Percentiles rank a stretch among this genome's conserved stretches.
Conservation (phyloP, 2,329 filamentous ascomycete genomes). For the Xylaria sp. region DNA sequence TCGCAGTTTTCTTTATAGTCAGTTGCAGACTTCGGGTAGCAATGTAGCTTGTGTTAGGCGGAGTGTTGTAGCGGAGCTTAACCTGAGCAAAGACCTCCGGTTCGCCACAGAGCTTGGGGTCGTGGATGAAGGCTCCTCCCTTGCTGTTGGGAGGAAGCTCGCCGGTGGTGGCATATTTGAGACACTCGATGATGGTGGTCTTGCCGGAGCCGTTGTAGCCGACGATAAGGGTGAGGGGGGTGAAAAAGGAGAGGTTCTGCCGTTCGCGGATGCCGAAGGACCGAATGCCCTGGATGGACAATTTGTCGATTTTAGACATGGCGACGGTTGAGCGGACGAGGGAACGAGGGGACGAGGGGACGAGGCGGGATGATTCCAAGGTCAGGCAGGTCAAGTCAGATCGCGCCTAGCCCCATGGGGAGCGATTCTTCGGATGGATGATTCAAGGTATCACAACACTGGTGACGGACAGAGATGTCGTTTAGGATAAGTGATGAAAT, state of each 20-base stretch:
- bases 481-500: neutral
- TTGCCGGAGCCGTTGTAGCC: constrained; percentile 98
- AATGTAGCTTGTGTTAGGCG: constrained; percentile 81
- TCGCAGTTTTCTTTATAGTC: constrained; percentile 81
- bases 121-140: constrained; percentile 93
- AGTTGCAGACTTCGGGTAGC: constrained; percentile 86
- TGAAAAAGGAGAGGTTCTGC: constrained; percentile 87
- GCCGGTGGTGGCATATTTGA: constrained; percentile 97
- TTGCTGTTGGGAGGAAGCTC: constrained; percentile 91
- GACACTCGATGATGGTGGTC: constrained; percentile 98
- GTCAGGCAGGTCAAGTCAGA: constrained; percentile 10
- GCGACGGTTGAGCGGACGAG: constrained; percentile 34
- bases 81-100: constrained; percentile 92
- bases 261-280: constrained; percentile 82
- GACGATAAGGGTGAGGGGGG: constrained; percentile 93
- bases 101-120: constrained; percentile 90
- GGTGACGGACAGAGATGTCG: neutral
- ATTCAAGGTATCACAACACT: neutral
- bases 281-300: constrained; percentile 83
- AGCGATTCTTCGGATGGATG: neutral
- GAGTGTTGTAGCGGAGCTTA: constrained; percentile 85
- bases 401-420: constrained; percentile 21
- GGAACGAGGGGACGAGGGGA: constrained; percentile 4
- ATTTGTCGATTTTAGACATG: constrained; percentile 87
- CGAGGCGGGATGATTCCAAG: constrained; percentile 16